Conservation (phyloP, 2,329 filamentous ascomycete genomes). For the Pseudocercospora eumusae region DNA sequence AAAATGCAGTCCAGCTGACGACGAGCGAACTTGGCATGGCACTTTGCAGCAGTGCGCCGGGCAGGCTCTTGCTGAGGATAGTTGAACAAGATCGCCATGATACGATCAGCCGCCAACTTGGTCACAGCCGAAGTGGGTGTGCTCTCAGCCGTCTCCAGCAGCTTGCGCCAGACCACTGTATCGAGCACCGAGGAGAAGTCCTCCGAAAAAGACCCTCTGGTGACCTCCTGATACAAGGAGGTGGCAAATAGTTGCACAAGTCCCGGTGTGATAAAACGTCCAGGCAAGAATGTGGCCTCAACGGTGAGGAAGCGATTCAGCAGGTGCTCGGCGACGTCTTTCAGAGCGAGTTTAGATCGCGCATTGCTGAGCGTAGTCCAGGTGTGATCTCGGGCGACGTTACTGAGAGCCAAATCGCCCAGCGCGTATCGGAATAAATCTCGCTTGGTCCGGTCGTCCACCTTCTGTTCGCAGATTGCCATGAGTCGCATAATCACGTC, state of each 20-base stretch:
- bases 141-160: conserved; percentile 27
- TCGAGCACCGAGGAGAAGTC: conserved; percentile 23
- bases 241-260: conserved; percentile 20
- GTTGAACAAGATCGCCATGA: conserved; percentile 25
- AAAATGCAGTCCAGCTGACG: conserved; percentile 27
- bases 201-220: not conserved
- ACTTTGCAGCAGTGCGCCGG: conserved; percentile 14
- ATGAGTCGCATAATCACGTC: conserved; percentile 59
- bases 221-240: conserved; percentile 17
- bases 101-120: conserved; percentile 18
- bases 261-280: conserved; percentile 19
- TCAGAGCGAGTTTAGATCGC: not conserved
- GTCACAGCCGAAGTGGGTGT: conserved; percentile 11
- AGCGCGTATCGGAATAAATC: conserved; percentile 25
- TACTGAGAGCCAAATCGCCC: conserved; percentile 28
- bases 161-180: conserved; percentile 25
- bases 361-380: conserved; percentile 18
- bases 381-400: conserved; percentile 23
- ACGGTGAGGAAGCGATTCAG: conserved; percentile 18
- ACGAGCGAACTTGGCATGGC: conserved; percentile 27
- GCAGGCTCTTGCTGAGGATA: conserved; percentile 8
- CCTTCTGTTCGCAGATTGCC: conserved; percentile 10
- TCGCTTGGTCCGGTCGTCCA: conserved; percentile 16
- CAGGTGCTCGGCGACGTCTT: conserved; percentile 1
- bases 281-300: conserved; percentile 16